Evolutionary conservation across 2,329 filamentous ascomycete species (phyloP), one percentile per base, ranked within the genome.

Genomic region (Cercospora zeae-maydis): DNA sequence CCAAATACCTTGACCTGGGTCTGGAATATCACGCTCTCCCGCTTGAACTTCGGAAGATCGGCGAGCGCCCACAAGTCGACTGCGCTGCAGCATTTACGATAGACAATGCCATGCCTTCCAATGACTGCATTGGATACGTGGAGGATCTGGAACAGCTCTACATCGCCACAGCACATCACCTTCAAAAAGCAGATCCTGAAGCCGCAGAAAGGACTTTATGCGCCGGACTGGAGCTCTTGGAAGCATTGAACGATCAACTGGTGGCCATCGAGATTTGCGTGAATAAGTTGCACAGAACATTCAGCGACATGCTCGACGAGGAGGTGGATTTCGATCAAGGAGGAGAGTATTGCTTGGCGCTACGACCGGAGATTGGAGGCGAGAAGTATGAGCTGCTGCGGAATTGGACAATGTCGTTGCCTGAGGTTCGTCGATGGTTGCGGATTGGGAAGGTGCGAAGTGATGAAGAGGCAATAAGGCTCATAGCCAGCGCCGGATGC

Each of bases 21-120:
- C 27, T 63, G 16, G 62, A 63, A 49, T 63, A 63, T 31, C 62
- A 63, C 47, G 62, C 62, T 30, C 36, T 63, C 10, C 62, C 62
- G 16, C 47, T 60, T 7, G 51, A 60, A n/a, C 52, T 63, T 24
- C 39, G 58, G 24, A 14, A 9, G 2, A 7, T 42, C 14, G 8
- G 8, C 31, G 45, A 47, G 36, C 30, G 13, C 10, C 30, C 57
- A 53, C 57, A 59, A 39, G 31, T 34, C 14, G 57, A 59, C 45
- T 59, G 57, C 34, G 31, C 14, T 27, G 16, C 42, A 7, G 57
- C 57, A 30, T 59, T 59, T 30, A 34, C 34, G 10, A 30, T 59
- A 11, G 9, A 30, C 45, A 31, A 52, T 8, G 8, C 30, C 10
- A 30, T 31, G 16, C 31, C 45, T 30, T 9, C 53, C 19, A 58